Percentiles rank a stretch among this genome's conserved stretches.
Evolutionary conservation across 1,284 basidiomycete species (phyloP).

Genomic region (Apiotrichum laibachii): DNA sequence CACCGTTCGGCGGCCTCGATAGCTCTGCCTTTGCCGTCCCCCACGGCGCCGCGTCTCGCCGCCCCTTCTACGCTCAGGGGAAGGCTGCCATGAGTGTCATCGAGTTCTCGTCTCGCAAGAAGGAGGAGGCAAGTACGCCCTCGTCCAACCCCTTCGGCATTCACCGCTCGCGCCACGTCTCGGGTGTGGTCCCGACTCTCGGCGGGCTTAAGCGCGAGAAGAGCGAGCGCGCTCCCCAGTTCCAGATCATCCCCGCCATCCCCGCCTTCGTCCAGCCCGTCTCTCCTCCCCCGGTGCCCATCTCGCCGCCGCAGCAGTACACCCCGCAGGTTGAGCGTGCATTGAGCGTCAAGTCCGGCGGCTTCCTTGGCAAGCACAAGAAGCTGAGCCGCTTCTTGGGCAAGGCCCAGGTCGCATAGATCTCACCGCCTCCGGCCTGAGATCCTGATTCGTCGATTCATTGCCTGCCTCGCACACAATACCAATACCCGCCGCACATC

Average conservation of each 20-base stretch:
- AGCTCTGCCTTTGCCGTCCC: not conserved
- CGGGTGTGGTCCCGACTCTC: not conserved
- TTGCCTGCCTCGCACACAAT: not conserved
- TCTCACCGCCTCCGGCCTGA: not conserved
- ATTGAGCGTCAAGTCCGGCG: conserved; percentile 6
- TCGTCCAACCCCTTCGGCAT: not conserved
- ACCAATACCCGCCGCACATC: not conserved
- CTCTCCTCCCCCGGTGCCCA: not conserved
- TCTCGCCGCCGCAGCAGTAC: not conserved
- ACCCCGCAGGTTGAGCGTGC: conserved; percentile 1
- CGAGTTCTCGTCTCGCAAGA: conserved; percentile 19
- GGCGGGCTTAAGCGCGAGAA: not conserved
- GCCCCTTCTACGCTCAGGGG: conserved; percentile 26
- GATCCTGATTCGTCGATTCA: too few relatives aligned
- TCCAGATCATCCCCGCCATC: not conserved
- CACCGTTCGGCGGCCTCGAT: not conserved
- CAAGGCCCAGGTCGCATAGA: conserved; percentile 6
- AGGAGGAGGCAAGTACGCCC: not conserved
- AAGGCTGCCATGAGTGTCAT: conserved; percentile 26
- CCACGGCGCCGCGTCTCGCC: conserved; percentile 7
- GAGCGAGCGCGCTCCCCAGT: not conserved
- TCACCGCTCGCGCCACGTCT: not conserved
- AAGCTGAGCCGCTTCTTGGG: conserved; percentile 16
- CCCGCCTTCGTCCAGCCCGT: not conserved
- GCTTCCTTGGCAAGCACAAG: conserved; percentile 17